Conservation (phyloP, 2,329 filamentous ascomycete genomes). For the Fusarium euwallaceae region DNA sequence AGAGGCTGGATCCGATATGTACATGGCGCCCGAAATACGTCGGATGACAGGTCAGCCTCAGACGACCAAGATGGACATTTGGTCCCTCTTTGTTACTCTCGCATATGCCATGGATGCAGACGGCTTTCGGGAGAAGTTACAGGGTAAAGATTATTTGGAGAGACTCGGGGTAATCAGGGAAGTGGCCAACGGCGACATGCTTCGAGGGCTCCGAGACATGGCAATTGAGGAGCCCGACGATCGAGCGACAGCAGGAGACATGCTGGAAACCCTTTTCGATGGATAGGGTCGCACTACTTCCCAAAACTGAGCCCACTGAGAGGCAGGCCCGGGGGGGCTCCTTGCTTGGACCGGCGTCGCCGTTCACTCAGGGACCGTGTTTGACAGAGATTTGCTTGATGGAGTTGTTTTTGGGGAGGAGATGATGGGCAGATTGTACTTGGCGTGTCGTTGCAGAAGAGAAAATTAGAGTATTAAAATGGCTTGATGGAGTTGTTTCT, state of each 20-base stretch:
- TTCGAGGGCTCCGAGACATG: neutral
- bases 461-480: neutral
- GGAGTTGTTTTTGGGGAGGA: neutral
- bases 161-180: no score
- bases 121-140: neutral
- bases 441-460: neutral
- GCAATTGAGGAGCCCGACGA: neutral
- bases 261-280: neutral
- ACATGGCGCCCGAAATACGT: slow-evolving; percentile 18
- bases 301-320: neutral
- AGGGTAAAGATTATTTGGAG: no score
- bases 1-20: neutral
- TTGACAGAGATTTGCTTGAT: neutral
- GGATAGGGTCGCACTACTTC: slow-evolving; percentile 1
- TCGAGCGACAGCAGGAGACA: slow-evolving; percentile 8
- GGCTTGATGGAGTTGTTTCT: neutral
- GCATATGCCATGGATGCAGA: neutral
- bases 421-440: neutral
- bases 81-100: slow-evolving; percentile 44
- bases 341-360: neutral
- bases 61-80: slow-evolving; percentile 43
- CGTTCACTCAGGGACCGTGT: neutral
- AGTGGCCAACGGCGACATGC: neutral
- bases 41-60: neutral
- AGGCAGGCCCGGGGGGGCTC: neutral